These are phyloP conservation scores for Tolypocladium amazonense DNA, from an alignment of 2,329 filamentous ascomycete species.

Conservation along the genomic window DNA sequence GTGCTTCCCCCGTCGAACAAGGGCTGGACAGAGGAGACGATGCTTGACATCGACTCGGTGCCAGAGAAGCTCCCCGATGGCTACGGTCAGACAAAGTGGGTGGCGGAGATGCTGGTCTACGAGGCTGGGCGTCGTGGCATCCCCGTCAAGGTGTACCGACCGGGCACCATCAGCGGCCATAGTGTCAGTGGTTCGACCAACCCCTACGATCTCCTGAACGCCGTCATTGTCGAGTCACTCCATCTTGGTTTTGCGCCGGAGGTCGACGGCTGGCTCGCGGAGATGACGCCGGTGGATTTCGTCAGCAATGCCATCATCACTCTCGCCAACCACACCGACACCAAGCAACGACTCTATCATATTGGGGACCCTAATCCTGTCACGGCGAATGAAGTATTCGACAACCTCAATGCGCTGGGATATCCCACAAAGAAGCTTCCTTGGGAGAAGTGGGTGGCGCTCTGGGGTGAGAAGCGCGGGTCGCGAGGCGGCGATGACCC, in stretches of 20 bases:
- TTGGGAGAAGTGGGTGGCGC: conserved; percentile 64
- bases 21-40: conserved; percentile 61
- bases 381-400: conserved; percentile 54
- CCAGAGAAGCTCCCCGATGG: conserved; percentile 59
- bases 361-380: conserved; percentile 64
- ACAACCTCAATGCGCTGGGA: conserved; percentile 52
- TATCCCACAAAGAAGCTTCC: conserved; percentile 56
- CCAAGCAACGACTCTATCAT: conserved; percentile 58
- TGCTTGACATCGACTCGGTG: conserved; percentile 57
- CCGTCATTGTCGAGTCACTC: conserved; percentile 66
- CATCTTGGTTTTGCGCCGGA: conserved; percentile 60
- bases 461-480: conserved; percentile 64
- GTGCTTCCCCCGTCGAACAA: conserved; percentile 60
- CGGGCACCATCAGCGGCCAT: conserved; percentile 71
- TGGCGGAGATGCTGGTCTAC: conserved; percentile 62
- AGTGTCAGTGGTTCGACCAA: conserved; percentile 66
- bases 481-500: conserved; percentile 57
- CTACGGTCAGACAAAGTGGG: conserved; percentile 76
- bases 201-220: conserved; percentile 67
- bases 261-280: conserved; percentile 64
- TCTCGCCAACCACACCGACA: conserved; percentile 52
- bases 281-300: conserved; percentile 80
- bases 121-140: conserved; percentile 60
- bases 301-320: conserved; percentile 65
- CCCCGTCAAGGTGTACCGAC: conserved; percentile 60